Evolutionary conservation across 208 protist species (phyloP), one percentile per base, ranked within the genome.

Genomic region (Phytomonas francai): DNA sequence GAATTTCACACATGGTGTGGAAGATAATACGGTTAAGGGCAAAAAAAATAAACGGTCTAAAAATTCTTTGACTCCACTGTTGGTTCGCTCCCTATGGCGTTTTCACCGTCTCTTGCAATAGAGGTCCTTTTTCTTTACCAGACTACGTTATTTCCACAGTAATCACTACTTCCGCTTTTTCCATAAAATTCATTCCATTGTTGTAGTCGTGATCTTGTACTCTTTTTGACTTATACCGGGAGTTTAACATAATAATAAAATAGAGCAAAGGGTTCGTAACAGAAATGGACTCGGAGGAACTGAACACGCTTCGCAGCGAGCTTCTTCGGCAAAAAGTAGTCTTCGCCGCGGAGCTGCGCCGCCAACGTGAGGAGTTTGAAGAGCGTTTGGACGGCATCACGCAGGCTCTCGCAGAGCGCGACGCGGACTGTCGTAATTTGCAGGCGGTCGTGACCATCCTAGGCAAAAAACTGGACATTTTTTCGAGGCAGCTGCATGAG

Each of bases 391-490:
- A 74, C 5, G 29, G 64, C 25, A 67, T 93, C 51, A 42, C 84
- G 12, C 73, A 89, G 59, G 87, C 92, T 71, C 75, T 96, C 2
- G 91, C 86, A 7, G 86, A 91, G 33, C 79, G 91, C 32, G 88
- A 96, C 71, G 88, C 86, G 1, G 91, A 96, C 66, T 94, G 88
- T 73, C 84, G 87, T 25, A 93, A 92, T 54, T 78, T 96, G n/a
- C 91, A 96, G 70, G 77, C 85, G 19, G 88, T 92, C 30, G 81
- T 96, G 30, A 94, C 91, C 36, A 93, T 94, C 63, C 78, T 96
- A 7, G 91, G 88, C 19, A 89, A 87, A 12, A 93, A 92, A 68
- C 68, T 96, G 2, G 91, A 96, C 71, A 62, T 72, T 4, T 59
- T 96, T 8, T 32, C 67, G 32, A 81, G 81, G 25, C 76, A 83